Evolutionary conservation across 805 yeast genomes (phyloP).

Genomic region (Blastobotrys mokoenaii): DNA sequence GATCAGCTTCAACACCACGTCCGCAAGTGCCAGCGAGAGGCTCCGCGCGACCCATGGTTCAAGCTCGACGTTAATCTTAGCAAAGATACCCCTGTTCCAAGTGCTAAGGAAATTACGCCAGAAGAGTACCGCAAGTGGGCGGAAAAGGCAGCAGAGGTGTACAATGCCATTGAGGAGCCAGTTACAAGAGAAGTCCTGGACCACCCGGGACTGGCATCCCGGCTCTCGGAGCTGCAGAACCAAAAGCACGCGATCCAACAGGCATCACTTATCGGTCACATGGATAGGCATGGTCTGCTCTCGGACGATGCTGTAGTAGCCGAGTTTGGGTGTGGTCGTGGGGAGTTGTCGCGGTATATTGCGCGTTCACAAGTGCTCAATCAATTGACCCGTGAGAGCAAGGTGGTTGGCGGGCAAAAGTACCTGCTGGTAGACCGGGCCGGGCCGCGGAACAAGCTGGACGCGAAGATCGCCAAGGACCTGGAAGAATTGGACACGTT

Average conservation of each 20-base stretch:
- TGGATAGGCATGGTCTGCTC: conserved; percentile 38
- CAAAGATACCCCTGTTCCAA: conserved; percentile 6
- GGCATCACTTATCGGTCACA: conserved; percentile 65
- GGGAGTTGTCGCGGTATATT: conserved; percentile 66
- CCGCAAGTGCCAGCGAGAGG: conserved; percentile 41
- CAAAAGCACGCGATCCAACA: conserved; percentile 80
- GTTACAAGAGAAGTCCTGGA: conserved; percentile 11
- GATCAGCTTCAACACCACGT: conserved; percentile 48
- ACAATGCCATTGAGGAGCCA: conserved; percentile 6
- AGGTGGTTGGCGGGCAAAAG: conserved; percentile 4
- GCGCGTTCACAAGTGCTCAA: conserved; percentile 25
- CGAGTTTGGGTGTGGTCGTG: conserved; percentile 91
- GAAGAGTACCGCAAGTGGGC: conserved; percentile 25
- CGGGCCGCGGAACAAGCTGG: conserved; percentile 70
- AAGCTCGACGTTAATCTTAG: conserved; percentile 38
- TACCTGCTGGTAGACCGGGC: conserved; percentile 70
- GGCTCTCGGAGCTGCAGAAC: conserved; percentile 45
- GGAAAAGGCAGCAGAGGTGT: conserved; percentile 16
- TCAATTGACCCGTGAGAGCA: not conserved
- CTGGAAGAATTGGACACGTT: conserved; percentile 16
- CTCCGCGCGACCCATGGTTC: conserved; percentile 43
- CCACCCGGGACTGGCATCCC: conserved; percentile 31
- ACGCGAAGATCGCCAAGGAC: conserved; percentile 56
- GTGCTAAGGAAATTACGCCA: not conserved
- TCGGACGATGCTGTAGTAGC: conserved; percentile 31